Conservation (phyloP, 768 basidiomycete genomes). For the Boletus rufocinnamomeus region DNA sequence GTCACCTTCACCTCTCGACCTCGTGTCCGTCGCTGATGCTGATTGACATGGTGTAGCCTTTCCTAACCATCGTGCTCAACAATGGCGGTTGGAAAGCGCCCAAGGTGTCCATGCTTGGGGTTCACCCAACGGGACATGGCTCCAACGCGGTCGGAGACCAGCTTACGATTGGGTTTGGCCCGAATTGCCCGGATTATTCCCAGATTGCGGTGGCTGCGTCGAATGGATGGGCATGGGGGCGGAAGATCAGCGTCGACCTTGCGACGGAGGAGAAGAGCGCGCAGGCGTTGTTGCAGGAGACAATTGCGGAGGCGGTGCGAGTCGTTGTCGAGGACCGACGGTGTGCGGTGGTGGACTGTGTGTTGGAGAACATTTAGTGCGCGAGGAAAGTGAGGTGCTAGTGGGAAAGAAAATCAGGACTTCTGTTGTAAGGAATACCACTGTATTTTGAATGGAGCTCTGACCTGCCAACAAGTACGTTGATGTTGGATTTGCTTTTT, state of each 20-base stretch:
- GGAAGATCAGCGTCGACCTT: slow-evolving; percentile 36
- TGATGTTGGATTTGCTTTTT: too few species aligned
- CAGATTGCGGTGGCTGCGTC: slow-evolving; percentile 69
- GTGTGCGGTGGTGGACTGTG: slow-evolving; percentile 67
- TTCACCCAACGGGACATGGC: slow-evolving; percentile 62
- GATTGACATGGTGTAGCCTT: slow-evolving; percentile 47
- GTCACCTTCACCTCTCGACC: neutral
- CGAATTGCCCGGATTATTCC: slow-evolving; percentile 58
- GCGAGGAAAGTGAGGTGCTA: neutral
- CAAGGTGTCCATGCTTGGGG: slow-evolving; percentile 61
- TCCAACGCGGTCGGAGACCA: slow-evolving; percentile 44
- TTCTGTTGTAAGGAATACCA: too few species aligned
- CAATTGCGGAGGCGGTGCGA: slow-evolving; percentile 50
- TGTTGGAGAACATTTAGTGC: slow-evolving; percentile 44
- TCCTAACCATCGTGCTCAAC: slow-evolving; percentile 69
- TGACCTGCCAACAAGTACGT: too few species aligned
- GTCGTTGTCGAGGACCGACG: slow-evolving; percentile 58
- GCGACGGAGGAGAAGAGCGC: slow-evolving; percentile 24
- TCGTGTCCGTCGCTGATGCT: neutral
- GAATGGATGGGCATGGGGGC: slow-evolving; percentile 65
- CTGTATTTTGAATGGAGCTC: neutral
- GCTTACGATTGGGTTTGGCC: slow-evolving; percentile 67
- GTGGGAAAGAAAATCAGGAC: neutral
- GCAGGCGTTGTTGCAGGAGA: slow-evolving; percentile 32
- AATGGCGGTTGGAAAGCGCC: slow-evolving; percentile 75